A percentile compares a stretch with the other conserved stretches of the same genome.
Evolutionary conservation across 805 yeast genomes (phyloP).

Genomic region (Metschnikowia lochheadii): DNA sequence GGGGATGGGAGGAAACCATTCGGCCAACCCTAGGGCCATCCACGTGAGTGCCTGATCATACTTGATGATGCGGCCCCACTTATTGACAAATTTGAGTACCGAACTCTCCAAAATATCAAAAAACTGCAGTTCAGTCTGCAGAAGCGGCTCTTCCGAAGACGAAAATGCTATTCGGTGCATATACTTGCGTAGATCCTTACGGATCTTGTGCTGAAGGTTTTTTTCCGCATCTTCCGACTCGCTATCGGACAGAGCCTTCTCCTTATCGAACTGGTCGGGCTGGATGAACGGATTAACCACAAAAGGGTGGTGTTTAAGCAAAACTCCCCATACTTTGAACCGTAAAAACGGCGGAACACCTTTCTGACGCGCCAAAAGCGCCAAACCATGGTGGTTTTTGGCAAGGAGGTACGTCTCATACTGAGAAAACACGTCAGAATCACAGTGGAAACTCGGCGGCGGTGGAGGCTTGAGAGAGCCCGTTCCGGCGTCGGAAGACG

Average conservation of each 20-base stretch:
- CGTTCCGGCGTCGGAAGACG: conserved; percentile 6
- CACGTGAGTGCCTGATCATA: conserved; percentile 83
- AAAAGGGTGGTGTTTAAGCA: conserved; percentile 80
- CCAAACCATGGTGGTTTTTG: conserved; percentile 70
- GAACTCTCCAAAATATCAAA: conserved; percentile 56
- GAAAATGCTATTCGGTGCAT: conserved; percentile 43
- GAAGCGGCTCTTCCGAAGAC: conserved; percentile 24
- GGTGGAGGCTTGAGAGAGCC: conserved; percentile 5
- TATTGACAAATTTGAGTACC: conserved; percentile 57
- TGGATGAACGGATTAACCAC: conserved; percentile 70
- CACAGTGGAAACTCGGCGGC: conserved; percentile 29
- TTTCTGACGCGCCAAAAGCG: conserved; percentile 72
- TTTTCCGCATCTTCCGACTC: conserved; percentile 20
- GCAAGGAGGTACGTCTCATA: conserved; percentile 53
- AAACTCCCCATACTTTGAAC: conserved; percentile 77
- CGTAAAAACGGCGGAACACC: conserved; percentile 85
- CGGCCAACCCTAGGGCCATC: conserved; percentile 85
- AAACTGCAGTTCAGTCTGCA: conserved; percentile 48
- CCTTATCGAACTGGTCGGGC: conserved; percentile 41
- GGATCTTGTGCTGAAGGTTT: conserved; percentile 33
- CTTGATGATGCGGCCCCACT: conserved; percentile 75
- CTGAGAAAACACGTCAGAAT: conserved; percentile 46
- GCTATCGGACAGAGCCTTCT: conserved; percentile 10
- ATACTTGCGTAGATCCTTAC: conserved; percentile 59
- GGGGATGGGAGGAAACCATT: conserved; percentile 74